These are phyloP conservation scores for Zymoseptoria pseudotritici DNA, from an alignment of 2,329 filamentous ascomycete genomes.

Conservation along the genomic window DNA sequence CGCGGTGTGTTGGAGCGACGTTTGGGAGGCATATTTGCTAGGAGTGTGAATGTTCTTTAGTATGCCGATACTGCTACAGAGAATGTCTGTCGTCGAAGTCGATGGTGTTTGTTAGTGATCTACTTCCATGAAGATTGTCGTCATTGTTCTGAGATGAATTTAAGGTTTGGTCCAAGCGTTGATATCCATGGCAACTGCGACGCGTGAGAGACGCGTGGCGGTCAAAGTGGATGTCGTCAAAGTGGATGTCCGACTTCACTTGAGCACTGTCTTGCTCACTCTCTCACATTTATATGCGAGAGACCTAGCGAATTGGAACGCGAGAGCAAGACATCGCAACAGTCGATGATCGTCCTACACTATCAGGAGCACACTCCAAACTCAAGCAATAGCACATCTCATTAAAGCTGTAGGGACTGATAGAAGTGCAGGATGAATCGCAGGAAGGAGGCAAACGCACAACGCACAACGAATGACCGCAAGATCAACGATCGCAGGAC, in stretches of 20 bases:
- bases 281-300: too few relatives aligned
- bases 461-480: too few relatives aligned
- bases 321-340: too few relatives aligned
- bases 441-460: too few relatives aligned
- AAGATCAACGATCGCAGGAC: too few relatives aligned
- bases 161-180: not conserved
- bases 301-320: too few relatives aligned
- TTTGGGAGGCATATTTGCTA: constrained; percentile 38
- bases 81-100: not conserved
- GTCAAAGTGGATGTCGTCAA: constrained; percentile 2
- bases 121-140: not conserved
- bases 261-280: too few relatives aligned
- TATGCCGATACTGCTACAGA: not conserved
- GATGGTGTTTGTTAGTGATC: not conserved
- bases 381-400: too few relatives aligned
- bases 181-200: not conserved
- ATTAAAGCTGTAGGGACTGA: too few relatives aligned
- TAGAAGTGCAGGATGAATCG: too few relatives aligned
- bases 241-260: not conserved
- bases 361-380: too few relatives aligned
- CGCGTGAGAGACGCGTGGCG: not conserved
- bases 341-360: too few relatives aligned
- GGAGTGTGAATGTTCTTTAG: not conserved
- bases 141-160: not conserved
- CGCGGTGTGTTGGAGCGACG: constrained; percentile 35